Evolutionary conservation across 2,329 filamentous ascomycete genomes (phyloP).

Genomic region (Monosporascus cannonballus): DNA sequence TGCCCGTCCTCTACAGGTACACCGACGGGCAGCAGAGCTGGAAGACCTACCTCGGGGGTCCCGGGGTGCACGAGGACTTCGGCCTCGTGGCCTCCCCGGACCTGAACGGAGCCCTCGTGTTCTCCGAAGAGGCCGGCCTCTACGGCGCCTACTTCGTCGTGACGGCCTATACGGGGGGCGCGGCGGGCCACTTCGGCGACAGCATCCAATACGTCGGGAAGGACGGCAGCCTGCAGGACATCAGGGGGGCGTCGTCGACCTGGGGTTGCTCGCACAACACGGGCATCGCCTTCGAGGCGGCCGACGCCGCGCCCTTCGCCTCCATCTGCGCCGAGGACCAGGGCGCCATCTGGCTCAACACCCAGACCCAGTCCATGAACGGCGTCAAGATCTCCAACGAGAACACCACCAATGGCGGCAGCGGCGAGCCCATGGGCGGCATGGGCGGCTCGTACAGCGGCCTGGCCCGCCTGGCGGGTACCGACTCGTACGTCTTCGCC

Average conservation of each 20-base stretch:
- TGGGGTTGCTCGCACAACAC: conserved; percentile 63
- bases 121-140: conserved; percentile 46
- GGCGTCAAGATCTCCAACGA: conserved; percentile 58
- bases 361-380: conserved; percentile 49
- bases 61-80: conserved; percentile 39
- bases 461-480: conserved; percentile 46
- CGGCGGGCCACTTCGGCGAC: conserved; percentile 53
- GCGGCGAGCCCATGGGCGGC: conserved; percentile 54
- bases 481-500: conserved; percentile 51
- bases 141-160: conserved; percentile 60
- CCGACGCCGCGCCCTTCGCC: conserved; percentile 51
- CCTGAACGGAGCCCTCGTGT: conserved; percentile 57
- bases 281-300: conserved; percentile 56
- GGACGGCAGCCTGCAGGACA: conserved; percentile 43
- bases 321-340: conserved; percentile 57
- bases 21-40: conserved; percentile 48
- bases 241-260: conserved; percentile 45
- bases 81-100: conserved; percentile 48
- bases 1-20: conserved; percentile 54
- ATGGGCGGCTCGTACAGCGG: conserved; percentile 57
- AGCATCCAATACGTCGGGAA: conserved; percentile 39
- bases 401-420: conserved; percentile 52
- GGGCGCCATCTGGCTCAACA: conserved; percentile 60
- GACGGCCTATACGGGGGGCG: conserved; percentile 48
- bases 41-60: conserved; percentile 54